Percentiles rank a stretch among this genome's conserved stretches.
Evolutionary conservation across 1,284 basidiomycete genomes (phyloP).

Genomic region (Athelia psychrophila): DNA sequence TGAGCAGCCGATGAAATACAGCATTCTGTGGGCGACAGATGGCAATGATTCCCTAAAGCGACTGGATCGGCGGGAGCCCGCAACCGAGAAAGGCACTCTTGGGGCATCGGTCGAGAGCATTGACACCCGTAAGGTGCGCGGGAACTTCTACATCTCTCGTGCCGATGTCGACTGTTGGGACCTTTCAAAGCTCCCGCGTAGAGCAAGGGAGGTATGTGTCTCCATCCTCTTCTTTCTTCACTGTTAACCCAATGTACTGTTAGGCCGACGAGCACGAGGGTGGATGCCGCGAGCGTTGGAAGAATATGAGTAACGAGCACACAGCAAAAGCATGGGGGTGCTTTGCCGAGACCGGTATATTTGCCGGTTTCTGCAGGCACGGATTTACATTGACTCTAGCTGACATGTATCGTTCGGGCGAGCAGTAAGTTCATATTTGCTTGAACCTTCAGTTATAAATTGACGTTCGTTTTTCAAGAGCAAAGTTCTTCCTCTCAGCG

Average conservation of each 20-base stretch:
- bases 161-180: conserved; percentile 14
- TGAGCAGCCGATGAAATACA: conserved; percentile 4
- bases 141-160: conserved; percentile 11
- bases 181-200: conserved; percentile 1
- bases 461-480: background rate
- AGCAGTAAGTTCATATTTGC: conserved; percentile 24
- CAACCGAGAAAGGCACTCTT: background rate
- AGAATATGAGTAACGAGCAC: conserved; percentile 19
- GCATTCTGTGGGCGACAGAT: conserved; percentile 10
- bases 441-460: background rate
- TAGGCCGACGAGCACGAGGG: conserved; percentile 5
- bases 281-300: conserved; percentile 19
- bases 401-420: conserved; percentile 26
- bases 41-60: conserved; percentile 12
- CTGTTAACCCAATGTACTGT: background rate
- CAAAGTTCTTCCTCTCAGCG: conserved; percentile 7
- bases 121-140: conserved; percentile 7
- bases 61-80: conserved; percentile 1
- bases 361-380: conserved; percentile 23
- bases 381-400: conserved; percentile 17
- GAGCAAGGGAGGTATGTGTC: background rate
- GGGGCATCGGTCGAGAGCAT: conserved; percentile 1
- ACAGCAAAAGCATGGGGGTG: conserved; percentile 23
- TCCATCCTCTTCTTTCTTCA: background rate
- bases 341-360: conserved; percentile 28